Percentiles rank a stretch among this genome's conserved stretches.
Evolutionary conservation across 805 yeast species (phyloP).

Genomic region (Candida lessepsii): DNA sequence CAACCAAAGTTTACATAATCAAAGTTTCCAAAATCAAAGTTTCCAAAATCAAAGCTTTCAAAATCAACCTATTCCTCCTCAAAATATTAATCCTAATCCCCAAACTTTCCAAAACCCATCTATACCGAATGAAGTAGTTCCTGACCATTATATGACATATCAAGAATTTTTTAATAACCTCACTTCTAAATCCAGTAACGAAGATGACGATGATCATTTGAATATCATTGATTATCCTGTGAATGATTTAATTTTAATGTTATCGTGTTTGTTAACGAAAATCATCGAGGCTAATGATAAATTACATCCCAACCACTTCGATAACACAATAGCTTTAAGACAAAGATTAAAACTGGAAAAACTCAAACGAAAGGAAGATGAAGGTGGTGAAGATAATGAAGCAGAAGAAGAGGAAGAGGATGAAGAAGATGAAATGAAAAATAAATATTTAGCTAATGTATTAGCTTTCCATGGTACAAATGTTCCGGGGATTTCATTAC

Average conservation of each 20-base stretch:
- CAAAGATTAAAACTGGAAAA: conserved; percentile 37
- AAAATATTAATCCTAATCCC: no score
- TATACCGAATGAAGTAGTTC: conserved; percentile 19
- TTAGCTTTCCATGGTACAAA: conserved; percentile 94
- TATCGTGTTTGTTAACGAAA: conserved; percentile 78
- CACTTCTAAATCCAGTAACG: conserved; percentile 14
- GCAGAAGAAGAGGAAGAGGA: conserved; percentile 21
- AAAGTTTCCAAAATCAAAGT: conserved; percentile 6
- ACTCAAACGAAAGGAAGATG: conserved; percentile 12
- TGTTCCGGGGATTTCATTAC: conserved; percentile 90
- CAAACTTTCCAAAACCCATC: background rate
- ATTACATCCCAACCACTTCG: conserved; percentile 67
- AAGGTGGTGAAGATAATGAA: conserved; percentile 13
- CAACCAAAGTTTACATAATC: background rate
- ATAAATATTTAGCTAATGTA: conserved; percentile 63
- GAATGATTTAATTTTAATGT: conserved; percentile 76
- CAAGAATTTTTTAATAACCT: conserved; percentile 35
- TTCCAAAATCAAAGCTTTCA: conserved; percentile 14
- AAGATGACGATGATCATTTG: conserved; percentile 47
- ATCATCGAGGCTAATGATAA: conserved; percentile 89
- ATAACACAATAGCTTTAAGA: conserved; percentile 42
- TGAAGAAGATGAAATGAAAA: conserved; percentile 43
- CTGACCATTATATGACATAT: conserved; percentile 46
- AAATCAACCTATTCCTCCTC: no score
- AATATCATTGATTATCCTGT: conserved; percentile 84